Evolutionary conservation across 2,329 filamentous ascomycete species (phyloP).

Genomic region (Cadophora luteo-olivacea): DNA sequence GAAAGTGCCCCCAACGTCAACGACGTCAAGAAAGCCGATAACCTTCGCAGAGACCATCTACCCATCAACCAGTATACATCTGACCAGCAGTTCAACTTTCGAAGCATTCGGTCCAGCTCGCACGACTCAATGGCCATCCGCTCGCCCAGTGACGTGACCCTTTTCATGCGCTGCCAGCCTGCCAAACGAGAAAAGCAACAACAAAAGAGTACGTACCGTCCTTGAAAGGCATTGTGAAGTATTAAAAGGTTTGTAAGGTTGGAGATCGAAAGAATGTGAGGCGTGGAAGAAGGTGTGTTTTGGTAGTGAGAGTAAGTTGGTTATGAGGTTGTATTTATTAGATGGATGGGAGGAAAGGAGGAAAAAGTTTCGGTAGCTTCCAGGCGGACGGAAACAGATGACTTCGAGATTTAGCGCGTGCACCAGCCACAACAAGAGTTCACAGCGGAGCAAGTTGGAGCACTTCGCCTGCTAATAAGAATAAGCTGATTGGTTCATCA

Average conservation of each 20-base stretch:
- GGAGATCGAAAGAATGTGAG: slow-evolving; percentile 21
- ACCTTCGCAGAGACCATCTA: slow-evolving; percentile 7
- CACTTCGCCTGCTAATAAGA: not conserved
- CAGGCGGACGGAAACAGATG: slow-evolving; percentile 7
- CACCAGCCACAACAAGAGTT: not conserved
- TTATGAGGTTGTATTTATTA: slow-evolving; percentile 27
- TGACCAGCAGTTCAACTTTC: slow-evolving; percentile 4
- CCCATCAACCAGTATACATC: not conserved
- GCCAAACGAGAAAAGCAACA: slow-evolving; percentile 19
- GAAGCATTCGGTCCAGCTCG: not conserved
- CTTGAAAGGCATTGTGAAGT: slow-evolving; percentile 49
- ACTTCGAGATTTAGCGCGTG: slow-evolving; percentile 25
- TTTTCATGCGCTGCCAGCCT: slow-evolving; percentile 10
- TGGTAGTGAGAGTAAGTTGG: slow-evolving; percentile 5
- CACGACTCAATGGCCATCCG: slow-evolving; percentile 30
- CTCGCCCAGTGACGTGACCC: slow-evolving; percentile 34
- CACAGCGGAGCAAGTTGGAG: not conserved
- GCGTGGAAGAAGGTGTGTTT: not conserved
- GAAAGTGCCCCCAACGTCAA: slow-evolving; percentile 23
- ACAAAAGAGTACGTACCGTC: slow-evolving; percentile 45
- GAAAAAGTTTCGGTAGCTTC: slow-evolving; percentile 24
- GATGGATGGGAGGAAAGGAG: slow-evolving; percentile 24
- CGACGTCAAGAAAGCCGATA: slow-evolving; percentile 12
- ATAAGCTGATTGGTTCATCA: not conserved
- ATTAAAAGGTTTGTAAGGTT: slow-evolving; percentile 35